These are phyloP conservation scores for Zymoseptoria crescenta DNA, from an alignment of 2,329 filamentous ascomycete genomes.

Conservation along the genomic window DNA sequence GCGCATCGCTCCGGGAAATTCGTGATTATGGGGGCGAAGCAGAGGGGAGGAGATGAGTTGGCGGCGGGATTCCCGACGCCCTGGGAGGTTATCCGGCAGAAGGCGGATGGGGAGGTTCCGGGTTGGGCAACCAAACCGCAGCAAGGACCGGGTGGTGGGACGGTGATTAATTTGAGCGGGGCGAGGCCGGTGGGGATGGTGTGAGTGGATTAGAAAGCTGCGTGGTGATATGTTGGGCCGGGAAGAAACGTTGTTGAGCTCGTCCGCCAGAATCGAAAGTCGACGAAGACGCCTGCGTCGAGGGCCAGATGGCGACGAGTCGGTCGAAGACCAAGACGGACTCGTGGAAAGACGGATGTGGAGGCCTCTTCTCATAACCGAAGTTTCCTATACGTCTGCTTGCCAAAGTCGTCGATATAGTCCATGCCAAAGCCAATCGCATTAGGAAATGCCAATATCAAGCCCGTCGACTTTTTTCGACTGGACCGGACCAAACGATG, in stretches of 20 bases:
- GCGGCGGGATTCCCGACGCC: slow-evolving; percentile 68
- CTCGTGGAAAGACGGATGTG: too few relatives aligned
- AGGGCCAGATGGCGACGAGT: too few relatives aligned
- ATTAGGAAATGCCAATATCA: background rate
- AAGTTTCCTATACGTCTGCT: too few relatives aligned
- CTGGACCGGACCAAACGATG: background rate
- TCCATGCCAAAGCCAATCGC: background rate
- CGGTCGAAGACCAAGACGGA: too few relatives aligned
- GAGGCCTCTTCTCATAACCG: too few relatives aligned
- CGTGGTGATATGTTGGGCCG: background rate
- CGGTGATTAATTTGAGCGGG: slow-evolving; percentile 51
- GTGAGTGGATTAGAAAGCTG: background rate
- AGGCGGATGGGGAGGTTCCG: slow-evolving; percentile 54
- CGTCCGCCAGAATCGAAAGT: background rate
- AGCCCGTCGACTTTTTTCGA: background rate
- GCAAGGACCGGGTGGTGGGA: slow-evolving; percentile 39
- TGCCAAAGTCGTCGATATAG: background rate
- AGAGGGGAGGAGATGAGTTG: slow-evolving; percentile 46
- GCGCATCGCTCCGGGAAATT: slow-evolving; percentile 70
- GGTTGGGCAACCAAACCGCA: slow-evolving; percentile 55
- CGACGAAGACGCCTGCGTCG: too few relatives aligned
- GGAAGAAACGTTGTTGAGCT: background rate
- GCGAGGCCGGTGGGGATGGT: slow-evolving; percentile 31
- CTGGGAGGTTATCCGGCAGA: slow-evolving; percentile 59
- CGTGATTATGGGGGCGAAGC: slow-evolving; percentile 69